Base-by-base conservation (phyloP, 2,329 filamentous ascomycete genomes). In the Ambrosiella cleistominuta region DNA sequence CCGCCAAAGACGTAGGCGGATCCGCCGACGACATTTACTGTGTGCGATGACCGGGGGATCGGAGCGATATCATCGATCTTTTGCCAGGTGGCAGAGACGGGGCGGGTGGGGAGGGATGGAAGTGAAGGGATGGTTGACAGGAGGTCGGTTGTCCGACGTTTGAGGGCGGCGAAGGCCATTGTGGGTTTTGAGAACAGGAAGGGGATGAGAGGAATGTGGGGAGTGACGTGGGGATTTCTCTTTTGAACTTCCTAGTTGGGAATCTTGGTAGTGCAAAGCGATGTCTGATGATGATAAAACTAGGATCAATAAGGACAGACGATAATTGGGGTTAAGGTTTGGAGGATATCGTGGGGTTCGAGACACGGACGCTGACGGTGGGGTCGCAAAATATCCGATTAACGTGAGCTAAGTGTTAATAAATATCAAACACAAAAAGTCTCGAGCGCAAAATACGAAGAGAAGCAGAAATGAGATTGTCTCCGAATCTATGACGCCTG, bases 1-100 rank as follows among this genome's bases (percentile, higher is more conserved):
- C 88, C 88, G 61, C 88, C 88, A 66, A 89, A 94, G 64, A 94
- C 74, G 68, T 81, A 84, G 47, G 77, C 76, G 44, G 71, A 71
- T 35, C 75, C 71, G 39, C 71, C 71, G 52, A 83, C 67, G 51
- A 83, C 75, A 49, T 86, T 77, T 63, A 89, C 67, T 2, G 79
- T 77, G 66, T 93, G 87, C 0, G 86, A 89, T 1, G 87, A 91
- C 57, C 86, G 82, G 44, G 80, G 79, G 7, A 89, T 74, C 0
- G 72, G 63, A 2, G 77, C 74, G 39, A 78, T 66, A 42, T 49
- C 56, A 45, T 73, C 66, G 64, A 84, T 73, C 63, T 75, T 77
- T 65, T 81, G 74, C 80, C 80, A 83, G 55, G 79, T 81, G 40
- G 74, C 80, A 63, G 74, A 78, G 63, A 80, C 71, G 50, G 66